These are phyloP conservation scores for Neobulgaria alba DNA, from an alignment of 2,329 filamentous ascomycete genomes.

Conservation along the genomic window DNA sequence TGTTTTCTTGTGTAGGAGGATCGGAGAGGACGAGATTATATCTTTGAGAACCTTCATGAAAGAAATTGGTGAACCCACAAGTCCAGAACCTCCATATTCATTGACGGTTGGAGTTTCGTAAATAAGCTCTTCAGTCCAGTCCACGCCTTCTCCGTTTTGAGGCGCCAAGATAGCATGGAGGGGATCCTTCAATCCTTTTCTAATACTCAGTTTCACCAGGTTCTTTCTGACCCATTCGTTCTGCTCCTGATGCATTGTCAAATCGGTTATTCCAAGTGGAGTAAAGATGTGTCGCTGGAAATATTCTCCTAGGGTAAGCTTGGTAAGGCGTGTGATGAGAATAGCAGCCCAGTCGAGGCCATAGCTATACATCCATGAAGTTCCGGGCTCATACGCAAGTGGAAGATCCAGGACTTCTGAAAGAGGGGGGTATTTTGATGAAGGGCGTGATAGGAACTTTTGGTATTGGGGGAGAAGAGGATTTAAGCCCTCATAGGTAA, in stretches of 20 bases:
- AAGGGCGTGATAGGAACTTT: slow-evolving; percentile 4
- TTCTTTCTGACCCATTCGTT: slow-evolving; percentile 12
- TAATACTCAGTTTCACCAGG: slow-evolving; percentile 10
- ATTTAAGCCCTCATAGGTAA: background rate
- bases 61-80: background rate
- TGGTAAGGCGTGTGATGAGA: background rate
- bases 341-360: slow-evolving; percentile 45
- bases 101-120: slow-evolving; percentile 10
- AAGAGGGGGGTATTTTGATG: slow-evolving; percentile 1
- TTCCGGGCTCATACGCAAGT: slow-evolving; percentile 55
- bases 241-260: slow-evolving; percentile 17
- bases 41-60: slow-evolving; percentile 14
- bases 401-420: slow-evolving; percentile 29
- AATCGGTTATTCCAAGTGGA: slow-evolving; percentile 18
- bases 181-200: background rate
- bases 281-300: slow-evolving; percentile 19
- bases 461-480: slow-evolving; percentile 1
- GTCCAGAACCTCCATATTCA: slow-evolving; percentile 28
- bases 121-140: slow-evolving; percentile 9
- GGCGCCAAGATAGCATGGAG: background rate
- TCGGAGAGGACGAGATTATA: slow-evolving; percentile 27
- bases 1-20: slow-evolving; percentile 37
- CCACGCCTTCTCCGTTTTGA: background rate
- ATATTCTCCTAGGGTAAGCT: slow-evolving; percentile 11
- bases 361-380: slow-evolving; percentile 50